phyloP scores from a whole-genome alignment of 495 filamentous ascomycete species.

The Neurospora tetraspora region DNA sequence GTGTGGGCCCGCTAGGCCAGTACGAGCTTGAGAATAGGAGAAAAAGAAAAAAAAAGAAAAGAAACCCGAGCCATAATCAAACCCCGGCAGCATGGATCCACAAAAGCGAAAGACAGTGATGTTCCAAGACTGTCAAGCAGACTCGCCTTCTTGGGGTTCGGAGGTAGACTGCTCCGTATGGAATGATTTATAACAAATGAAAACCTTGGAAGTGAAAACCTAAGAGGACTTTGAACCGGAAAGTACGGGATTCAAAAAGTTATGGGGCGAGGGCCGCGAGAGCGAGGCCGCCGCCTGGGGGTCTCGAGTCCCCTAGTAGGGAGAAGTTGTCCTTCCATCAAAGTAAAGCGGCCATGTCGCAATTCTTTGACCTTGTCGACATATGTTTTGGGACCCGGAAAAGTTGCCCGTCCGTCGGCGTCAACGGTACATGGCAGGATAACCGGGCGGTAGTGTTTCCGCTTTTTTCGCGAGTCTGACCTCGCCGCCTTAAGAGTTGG shows the following conservation, averaged over 20 bases:
- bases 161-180: not conserved
- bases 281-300: not conserved
- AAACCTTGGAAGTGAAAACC: not conserved
- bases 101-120: not conserved
- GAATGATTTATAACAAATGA: not conserved
- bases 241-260: not conserved
- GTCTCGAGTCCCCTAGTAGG: not conserved
- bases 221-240: not conserved
- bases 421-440: not conserved
- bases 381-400: not conserved
- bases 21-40: not conserved
- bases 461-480: not conserved
- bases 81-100: not conserved
- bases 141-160: not conserved
- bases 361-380: not conserved
- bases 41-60: not conserved
- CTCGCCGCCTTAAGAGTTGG: not conserved
- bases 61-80: not conserved
- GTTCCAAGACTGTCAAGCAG: not conserved
- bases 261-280: not conserved
- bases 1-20: not conserved
- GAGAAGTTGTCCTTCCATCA: not conserved
- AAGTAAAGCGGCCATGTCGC: not conserved
- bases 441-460: not conserved
- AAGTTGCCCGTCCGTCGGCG: not conserved